Conservation (phyloP, 192 early-diverging fungal genomes). For the Coemansia asiatica region DNA sequence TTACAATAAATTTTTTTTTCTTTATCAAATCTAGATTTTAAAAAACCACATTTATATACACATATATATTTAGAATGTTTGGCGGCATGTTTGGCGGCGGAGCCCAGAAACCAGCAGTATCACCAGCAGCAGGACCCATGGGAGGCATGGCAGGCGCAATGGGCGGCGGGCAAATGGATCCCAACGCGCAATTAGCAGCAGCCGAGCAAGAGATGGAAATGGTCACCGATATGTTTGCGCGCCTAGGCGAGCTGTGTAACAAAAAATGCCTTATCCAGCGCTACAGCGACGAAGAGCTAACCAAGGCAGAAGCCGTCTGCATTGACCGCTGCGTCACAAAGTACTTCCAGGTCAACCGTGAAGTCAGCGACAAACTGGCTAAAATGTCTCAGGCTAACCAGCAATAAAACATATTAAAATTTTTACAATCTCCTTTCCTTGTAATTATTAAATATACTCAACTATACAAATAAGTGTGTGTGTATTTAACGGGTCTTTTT, state of each 20-base stretch:
- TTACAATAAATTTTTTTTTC: neutral
- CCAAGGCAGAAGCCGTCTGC: slow-evolving; percentile 90
- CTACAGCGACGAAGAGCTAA: slow-evolving; percentile 78
- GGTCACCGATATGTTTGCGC: slow-evolving; percentile 77
- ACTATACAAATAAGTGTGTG: too few relatives aligned
- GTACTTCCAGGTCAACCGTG: slow-evolving; percentile 79
- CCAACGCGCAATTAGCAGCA: slow-evolving; percentile 49
- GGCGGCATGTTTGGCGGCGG: slow-evolving; percentile 48
- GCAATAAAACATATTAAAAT: slow-evolving; percentile 9
- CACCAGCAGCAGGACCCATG: slow-evolving; percentile 13
- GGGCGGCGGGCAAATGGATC: slow-evolving; percentile 41
- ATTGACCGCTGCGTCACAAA: slow-evolving; percentile 87
- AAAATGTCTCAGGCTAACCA: slow-evolving; percentile 52
- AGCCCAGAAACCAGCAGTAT: slow-evolving; percentile 18
- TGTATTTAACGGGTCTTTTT: neutral
- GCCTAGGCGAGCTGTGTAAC: slow-evolving; percentile 77
- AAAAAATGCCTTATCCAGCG: slow-evolving; percentile 80
- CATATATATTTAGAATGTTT: too few relatives aligned
- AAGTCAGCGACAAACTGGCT: slow-evolving; percentile 73
- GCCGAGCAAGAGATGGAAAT: slow-evolving; percentile 84
- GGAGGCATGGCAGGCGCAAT: slow-evolving; percentile 21
- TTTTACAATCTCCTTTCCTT: neutral
- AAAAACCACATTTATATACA: too few relatives aligned
- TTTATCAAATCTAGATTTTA: slow-evolving; percentile 3
- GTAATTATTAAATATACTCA: slow-evolving; percentile 5